These are phyloP conservation scores for Vaucheria bursata DNA, from an alignment of 352 stramenopile genomes.

Conservation along the genomic window DNA sequence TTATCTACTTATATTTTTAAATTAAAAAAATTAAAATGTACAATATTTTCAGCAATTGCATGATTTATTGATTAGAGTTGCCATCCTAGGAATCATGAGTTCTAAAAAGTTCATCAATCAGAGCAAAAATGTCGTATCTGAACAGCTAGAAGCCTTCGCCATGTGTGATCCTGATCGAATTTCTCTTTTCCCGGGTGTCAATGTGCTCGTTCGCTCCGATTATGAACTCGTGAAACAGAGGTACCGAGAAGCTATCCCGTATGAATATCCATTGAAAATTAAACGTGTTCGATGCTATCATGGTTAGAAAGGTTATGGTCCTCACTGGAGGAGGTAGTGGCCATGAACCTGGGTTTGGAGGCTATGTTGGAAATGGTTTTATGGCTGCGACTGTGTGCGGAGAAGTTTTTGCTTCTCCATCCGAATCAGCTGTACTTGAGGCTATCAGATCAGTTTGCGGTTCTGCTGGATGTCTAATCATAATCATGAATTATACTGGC, in stretches of 20 bases:
- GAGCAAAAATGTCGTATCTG: conserved; percentile 11
- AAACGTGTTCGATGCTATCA: neutral
- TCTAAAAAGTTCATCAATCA: conserved; percentile 51
- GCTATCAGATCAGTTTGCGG: conserved; percentile 77
- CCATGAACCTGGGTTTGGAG: conserved; percentile 90
- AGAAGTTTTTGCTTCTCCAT: conserved; percentile 89
- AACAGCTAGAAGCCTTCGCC: conserved; percentile 21
- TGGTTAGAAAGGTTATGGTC: conserved; percentile 43
- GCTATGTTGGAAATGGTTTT: conserved; percentile 90
- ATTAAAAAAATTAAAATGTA: too few relatives aligned
- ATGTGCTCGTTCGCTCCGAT: conserved; percentile 44
- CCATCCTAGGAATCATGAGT: too few relatives aligned
- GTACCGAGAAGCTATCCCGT: neutral
- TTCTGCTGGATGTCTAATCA: conserved; percentile 72
- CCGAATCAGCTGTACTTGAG: conserved; percentile 79
- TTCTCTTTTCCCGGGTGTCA: conserved; percentile 21
- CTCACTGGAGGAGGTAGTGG: conserved; percentile 66
- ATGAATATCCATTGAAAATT: neutral
- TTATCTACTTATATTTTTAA: too few relatives aligned
- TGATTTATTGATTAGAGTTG: too few relatives aligned
- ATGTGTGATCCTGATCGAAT: conserved; percentile 40
- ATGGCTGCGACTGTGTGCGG: conserved; percentile 89
- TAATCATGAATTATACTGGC: conserved; percentile 98
- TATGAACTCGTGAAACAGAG: conserved; percentile 37
- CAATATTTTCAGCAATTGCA: too few relatives aligned